Percentiles rank a stretch among this genome's conserved stretches.
These are phyloP conservation scores for Chaetomium olivaceum DNA, from an alignment of 2,329 filamentous ascomycete species.

Conservation along the genomic window DNA sequence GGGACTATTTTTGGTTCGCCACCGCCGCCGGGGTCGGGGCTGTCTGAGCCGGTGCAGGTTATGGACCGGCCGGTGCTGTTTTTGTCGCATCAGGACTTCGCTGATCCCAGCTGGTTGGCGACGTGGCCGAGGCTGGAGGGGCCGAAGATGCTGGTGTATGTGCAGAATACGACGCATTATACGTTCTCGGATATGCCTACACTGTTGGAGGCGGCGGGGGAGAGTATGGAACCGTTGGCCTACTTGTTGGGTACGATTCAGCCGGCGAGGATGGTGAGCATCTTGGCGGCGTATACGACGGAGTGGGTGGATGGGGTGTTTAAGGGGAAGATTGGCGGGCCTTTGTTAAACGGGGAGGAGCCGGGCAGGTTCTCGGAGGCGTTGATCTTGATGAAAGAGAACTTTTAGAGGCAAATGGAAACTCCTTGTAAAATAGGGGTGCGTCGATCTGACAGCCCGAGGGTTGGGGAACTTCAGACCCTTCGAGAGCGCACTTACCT, in stretches of 20 bases:
- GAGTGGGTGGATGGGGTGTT: constrained; percentile 16
- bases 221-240: constrained; percentile 8
- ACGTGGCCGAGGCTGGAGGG: constrained; percentile 13
- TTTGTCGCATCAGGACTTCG: neutral
- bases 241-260: constrained; percentile 8
- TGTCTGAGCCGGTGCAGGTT: neutral
- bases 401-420: neutral
- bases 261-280: constrained; percentile 1
- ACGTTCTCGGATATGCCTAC: constrained; percentile 15
- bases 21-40: neutral
- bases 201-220: constrained; percentile 9
- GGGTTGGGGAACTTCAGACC: too few species aligned
- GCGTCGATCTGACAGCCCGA: too few species aligned
- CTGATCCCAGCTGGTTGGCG: constrained; percentile 3
- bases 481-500: too few species aligned
- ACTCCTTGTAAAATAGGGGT: too few species aligned
- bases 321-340: neutral
- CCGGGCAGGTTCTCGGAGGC: constrained; percentile 8
- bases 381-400: neutral
- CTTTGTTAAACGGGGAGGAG: neutral
- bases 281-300: constrained; percentile 13
- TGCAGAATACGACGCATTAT: constrained; percentile 16
- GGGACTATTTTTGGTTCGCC: constrained; percentile 14
- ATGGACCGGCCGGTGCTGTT: constrained; percentile 8
- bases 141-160: constrained; percentile 7